A percentile compares a stretch with the other conserved stretches of the same genome.
Conservation (phyloP, 2,329 filamentous ascomycete genomes). For the Thermoascus crustaceus region DNA sequence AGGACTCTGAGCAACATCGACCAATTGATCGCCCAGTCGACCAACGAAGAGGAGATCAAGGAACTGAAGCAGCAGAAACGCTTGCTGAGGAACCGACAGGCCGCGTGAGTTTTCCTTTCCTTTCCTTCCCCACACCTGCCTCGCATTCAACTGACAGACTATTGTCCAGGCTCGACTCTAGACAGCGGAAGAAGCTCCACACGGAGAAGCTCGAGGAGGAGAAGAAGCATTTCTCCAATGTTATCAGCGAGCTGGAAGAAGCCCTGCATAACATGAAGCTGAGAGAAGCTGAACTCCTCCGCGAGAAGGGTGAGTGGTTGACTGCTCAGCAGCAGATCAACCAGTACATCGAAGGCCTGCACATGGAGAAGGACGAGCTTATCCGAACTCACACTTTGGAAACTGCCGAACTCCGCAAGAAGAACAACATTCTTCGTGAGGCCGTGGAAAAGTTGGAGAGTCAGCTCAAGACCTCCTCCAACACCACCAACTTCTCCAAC, state of each 20-base stretch:
- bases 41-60: constrained; percentile 83
- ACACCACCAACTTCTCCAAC: constrained; percentile 51
- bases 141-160: constrained; percentile 8
- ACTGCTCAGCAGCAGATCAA: constrained; percentile 66
- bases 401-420: constrained; percentile 84
- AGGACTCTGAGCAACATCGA: constrained; percentile 93
- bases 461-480: constrained; percentile 30
- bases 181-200: constrained; percentile 96
- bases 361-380: constrained; percentile 85
- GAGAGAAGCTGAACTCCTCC: constrained; percentile 44
- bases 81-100: constrained; percentile 86
- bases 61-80: constrained; percentile 98
- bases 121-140: constrained; percentile 14
- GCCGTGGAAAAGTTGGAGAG: constrained; percentile 43
- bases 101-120: constrained; percentile 62
- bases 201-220: constrained; percentile 94
- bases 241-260: constrained; percentile 72
- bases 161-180: constrained; percentile 70
- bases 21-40: constrained; percentile 74
- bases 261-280: constrained; percentile 61
- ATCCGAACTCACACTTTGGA: constrained; percentile 82
- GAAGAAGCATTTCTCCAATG: constrained; percentile 79
- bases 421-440: constrained; percentile 73
- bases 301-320: constrained; percentile 56
- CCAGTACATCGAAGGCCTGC: constrained; percentile 66